Percentiles rank a stretch among this genome's conserved stretches.
phyloP scores from a whole-genome alignment of 108 stramenopile species.

The Pseudonitzschia pungens region DNA sequence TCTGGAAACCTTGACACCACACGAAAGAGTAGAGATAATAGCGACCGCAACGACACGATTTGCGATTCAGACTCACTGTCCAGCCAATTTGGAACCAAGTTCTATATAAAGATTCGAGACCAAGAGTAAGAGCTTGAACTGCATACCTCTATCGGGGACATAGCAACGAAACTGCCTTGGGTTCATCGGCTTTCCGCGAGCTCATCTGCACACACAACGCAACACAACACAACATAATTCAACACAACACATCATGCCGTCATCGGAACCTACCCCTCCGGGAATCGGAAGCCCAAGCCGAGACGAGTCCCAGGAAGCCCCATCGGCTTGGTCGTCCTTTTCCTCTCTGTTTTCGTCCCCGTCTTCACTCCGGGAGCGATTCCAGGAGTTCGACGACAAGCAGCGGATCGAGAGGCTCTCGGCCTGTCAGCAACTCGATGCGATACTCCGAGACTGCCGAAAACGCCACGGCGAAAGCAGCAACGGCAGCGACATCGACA shows the following conservation, averaged over 20 bases:
- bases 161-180: too few species aligned
- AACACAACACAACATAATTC: too few species aligned
- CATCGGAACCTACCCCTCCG: neutral
- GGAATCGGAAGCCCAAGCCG: neutral
- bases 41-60: too few species aligned
- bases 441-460: slow-evolving; percentile 30
- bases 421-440: slow-evolving; percentile 31
- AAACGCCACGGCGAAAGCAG: neutral
- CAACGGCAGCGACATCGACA: neutral
- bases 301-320: neutral
- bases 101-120: too few species aligned
- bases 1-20: too few species aligned
- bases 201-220: too few species aligned
- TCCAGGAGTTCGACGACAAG: slow-evolving; percentile 31
- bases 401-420: slow-evolving; percentile 42
- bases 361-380: neutral
- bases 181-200: too few species aligned
- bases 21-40: too few species aligned
- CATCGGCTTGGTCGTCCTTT: neutral
- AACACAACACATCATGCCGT: neutral
- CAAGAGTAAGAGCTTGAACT: too few species aligned
- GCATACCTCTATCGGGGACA: too few species aligned
- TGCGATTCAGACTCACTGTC: too few species aligned
- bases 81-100: too few species aligned
- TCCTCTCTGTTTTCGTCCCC: neutral